Base-by-base conservation (phyloP, 2,329 filamentous ascomycete genomes). In the Aspergillus viridinutans region DNA sequence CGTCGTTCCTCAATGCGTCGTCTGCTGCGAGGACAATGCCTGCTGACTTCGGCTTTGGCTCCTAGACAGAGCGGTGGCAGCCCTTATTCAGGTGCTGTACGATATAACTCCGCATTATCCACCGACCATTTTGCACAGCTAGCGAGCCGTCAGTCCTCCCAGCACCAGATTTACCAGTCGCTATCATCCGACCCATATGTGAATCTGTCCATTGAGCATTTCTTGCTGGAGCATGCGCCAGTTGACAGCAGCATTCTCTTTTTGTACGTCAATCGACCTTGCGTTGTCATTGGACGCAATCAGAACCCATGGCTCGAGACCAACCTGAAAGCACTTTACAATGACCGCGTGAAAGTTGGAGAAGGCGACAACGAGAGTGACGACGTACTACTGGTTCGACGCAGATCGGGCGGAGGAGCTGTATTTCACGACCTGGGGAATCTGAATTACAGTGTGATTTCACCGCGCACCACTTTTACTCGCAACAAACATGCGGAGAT, bases 251-350 rank as follows among this genome's bases (percentile, higher is more conserved):
- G 84, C 14, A 76, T 97, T 52, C 83, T 97, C 1, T 89, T 97
- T 56, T 83, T 97, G 52, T 99, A 97, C 77, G 84, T 86, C 67
- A 97, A 99, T 76, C 76, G 85, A 40, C 92, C 93, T 0, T 92
- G 90, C 71, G 83, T 99, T 58, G 87, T 99, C 70, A 88, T 99
- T 64, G 94, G 94, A 47, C 87, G 94, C 58, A 99, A 99, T 73
- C 94, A 99, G 78, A 99, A 99, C 72, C 94, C 94, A 54, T 99
- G 93, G 94, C 81, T 90, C 8, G 94, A 99, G 77, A 86, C 90
- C 60, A 90, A 96, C 70, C 81, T 97, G 8, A 76, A 76, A 42
- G 79, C 85, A 1, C 77, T 96, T 67, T 76, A 67, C 67, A 78
- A 60, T 72, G 74, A 68, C 62, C 71, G 61, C 35, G 65, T 61